phyloP scores from a whole-genome alignment of 805 yeast species.

The Yamadazyma olivae region DNA sequence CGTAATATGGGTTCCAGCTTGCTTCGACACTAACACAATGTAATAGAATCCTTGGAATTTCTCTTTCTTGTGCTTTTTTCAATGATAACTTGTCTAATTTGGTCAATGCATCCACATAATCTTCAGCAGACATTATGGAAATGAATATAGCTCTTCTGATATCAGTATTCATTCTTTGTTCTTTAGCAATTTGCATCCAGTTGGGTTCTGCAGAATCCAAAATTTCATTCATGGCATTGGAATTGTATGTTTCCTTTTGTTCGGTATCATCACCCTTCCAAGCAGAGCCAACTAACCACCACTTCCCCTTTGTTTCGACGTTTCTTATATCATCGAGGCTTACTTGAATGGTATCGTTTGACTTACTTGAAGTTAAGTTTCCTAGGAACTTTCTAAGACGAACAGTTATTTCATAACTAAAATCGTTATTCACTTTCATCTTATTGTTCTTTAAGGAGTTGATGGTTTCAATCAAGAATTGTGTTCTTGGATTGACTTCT shows the following conservation, averaged over 20 bases:
- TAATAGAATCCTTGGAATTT: constrained; percentile 77
- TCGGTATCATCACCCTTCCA: constrained; percentile 67
- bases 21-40: constrained; percentile 87
- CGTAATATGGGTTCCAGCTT: constrained; percentile 86
- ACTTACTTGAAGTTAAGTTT: constrained; percentile 41
- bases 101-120: constrained; percentile 81
- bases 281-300: constrained; percentile 99
- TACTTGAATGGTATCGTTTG: constrained; percentile 79
- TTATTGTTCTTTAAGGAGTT: constrained; percentile 85
- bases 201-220: constrained; percentile 74
- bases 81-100: constrained; percentile 77
- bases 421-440: constrained; percentile 52
- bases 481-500: constrained; percentile 58
- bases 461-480: constrained; percentile 81
- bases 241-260: constrained; percentile 24
- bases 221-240: constrained; percentile 52
- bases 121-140: constrained; percentile 93
- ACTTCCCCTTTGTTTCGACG: constrained; percentile 81
- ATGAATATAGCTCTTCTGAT: constrained; percentile 91
- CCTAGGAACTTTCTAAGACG: constrained; percentile 67
- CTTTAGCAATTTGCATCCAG: constrained; percentile 82
- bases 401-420: constrained; percentile 48
- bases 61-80: constrained; percentile 77
- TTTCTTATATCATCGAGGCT: constrained; percentile 75
- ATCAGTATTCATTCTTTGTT: constrained; percentile 94